These are phyloP conservation scores for Ceratobasidium sp. DNA, from an alignment of 1,284 basidiomycete species.

Conservation along the genomic window DNA sequence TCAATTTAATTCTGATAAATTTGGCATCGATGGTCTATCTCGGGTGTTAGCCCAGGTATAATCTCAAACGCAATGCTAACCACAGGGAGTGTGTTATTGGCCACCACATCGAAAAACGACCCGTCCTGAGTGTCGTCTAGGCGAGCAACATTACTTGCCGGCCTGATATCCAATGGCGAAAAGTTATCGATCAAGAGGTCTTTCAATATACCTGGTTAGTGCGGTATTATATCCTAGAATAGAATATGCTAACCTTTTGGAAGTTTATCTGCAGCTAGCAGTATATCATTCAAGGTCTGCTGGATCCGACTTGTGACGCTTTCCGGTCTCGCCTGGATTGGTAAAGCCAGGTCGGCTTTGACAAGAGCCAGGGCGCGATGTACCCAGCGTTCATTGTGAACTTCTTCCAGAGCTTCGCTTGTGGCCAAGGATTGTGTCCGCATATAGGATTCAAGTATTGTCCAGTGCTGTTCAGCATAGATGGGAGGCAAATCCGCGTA, in stretches of 20 bases:
- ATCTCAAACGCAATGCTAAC: conserved; percentile 55
- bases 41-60: not conserved
- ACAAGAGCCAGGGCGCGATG: conserved; percentile 72
- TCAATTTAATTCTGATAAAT: conserved; percentile 50
- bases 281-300: conserved; percentile 60
- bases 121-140: conserved; percentile 68
- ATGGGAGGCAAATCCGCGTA: conserved; percentile 81
- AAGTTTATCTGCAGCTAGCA: conserved; percentile 56
- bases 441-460: conserved; percentile 76
- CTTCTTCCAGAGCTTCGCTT: conserved; percentile 60
- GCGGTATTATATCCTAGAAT: not conserved
- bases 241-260: conserved; percentile 59
- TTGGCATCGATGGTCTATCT: conserved; percentile 46
- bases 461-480: conserved; percentile 73
- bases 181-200: conserved; percentile 72
- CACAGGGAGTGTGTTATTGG: conserved; percentile 73
- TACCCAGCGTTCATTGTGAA: conserved; percentile 75
- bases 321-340: conserved; percentile 8
- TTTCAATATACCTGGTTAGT: conserved; percentile 46
- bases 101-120: conserved; percentile 60
- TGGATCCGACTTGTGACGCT: conserved; percentile 47
- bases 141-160: conserved; percentile 54
- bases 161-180: conserved; percentile 63
- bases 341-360: conserved; percentile 59
- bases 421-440: conserved; percentile 71